Conservation (phyloP, 2,329 filamentous ascomycete species). For the Sporothrix brasiliensis region DNA sequence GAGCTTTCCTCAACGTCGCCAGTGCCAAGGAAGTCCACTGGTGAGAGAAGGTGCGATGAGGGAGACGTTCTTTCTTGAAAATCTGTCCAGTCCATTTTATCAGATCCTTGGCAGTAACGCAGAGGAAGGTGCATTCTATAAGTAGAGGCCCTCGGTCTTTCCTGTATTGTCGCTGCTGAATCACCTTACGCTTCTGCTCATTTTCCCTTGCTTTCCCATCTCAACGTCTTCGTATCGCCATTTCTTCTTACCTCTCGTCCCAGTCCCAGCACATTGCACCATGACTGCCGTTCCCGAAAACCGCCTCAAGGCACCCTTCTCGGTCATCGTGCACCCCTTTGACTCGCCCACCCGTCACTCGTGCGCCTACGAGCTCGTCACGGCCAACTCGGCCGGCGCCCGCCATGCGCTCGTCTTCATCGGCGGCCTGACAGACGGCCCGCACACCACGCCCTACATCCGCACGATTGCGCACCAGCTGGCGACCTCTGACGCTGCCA, state of each 20-base stretch:
- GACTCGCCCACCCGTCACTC: constrained; percentile 36
- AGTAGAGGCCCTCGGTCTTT: neutral
- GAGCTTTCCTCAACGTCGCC: neutral
- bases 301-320: constrained; percentile 31
- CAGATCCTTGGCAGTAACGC: neutral
- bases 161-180: neutral
- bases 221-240: neutral
- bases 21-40: neutral
- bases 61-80: neutral
- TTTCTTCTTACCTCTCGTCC: neutral
- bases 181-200: neutral
- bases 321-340: constrained; percentile 40
- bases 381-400: constrained; percentile 30
- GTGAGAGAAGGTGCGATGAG: neutral
- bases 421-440: constrained; percentile 70
- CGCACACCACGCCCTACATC: constrained; percentile 65
- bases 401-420: constrained; percentile 68
- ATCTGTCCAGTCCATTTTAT: neutral
- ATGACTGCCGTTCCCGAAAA: neutral
- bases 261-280: neutral
- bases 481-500: constrained; percentile 42
- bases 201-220: neutral
- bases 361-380: constrained; percentile 39
- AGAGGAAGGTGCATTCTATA: neutral
- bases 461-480: constrained; percentile 52